phyloP scores from a whole-genome alignment of 202 grass and related monocot genomes.

The Panicum hallii region DNA sequence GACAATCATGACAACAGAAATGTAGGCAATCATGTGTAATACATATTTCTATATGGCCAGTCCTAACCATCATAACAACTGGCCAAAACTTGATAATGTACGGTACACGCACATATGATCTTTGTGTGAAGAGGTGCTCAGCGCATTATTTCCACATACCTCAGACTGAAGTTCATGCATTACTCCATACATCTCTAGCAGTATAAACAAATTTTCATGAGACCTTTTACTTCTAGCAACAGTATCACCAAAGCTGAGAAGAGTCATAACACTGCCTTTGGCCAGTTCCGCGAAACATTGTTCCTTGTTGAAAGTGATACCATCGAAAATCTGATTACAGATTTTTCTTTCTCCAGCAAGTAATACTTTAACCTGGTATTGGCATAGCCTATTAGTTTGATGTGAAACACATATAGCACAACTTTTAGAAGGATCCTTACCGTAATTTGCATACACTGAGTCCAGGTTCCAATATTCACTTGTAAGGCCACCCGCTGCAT shows the following conservation, averaged over 20 bases:
- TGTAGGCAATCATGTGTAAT: conserved; percentile 13
- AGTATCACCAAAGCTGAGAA: conserved; percentile 89
- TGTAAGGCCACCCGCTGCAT: conserved; percentile 78
- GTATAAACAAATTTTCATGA: conserved; percentile 77
- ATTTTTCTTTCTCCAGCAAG: conserved; percentile 77
- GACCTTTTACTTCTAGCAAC: conserved; percentile 86
- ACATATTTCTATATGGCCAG: neutral
- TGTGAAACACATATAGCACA: conserved; percentile 15
- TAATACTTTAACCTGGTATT: conserved; percentile 75
- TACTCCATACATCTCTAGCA: conserved; percentile 96
- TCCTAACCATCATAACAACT: neutral
- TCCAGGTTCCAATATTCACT: conserved; percentile 81
- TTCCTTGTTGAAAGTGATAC: conserved; percentile 65
- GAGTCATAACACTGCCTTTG: conserved; percentile 64
- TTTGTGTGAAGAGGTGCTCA: neutral
- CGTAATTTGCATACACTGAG: conserved; percentile 78
- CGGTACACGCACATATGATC: too few relatives aligned
- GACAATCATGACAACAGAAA: neutral
- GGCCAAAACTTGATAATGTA: neutral
- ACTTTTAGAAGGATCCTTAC: conserved; percentile 54
- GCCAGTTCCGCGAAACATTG: conserved; percentile 84
- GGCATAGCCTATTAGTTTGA: conserved; percentile 41
- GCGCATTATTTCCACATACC: conserved; percentile 52
- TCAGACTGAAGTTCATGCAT: conserved; percentile 79
- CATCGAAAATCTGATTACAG: conserved; percentile 81